Base-by-base conservation (phyloP, 176 grass and related monocot species). In the Avena atlantica region DNA sequence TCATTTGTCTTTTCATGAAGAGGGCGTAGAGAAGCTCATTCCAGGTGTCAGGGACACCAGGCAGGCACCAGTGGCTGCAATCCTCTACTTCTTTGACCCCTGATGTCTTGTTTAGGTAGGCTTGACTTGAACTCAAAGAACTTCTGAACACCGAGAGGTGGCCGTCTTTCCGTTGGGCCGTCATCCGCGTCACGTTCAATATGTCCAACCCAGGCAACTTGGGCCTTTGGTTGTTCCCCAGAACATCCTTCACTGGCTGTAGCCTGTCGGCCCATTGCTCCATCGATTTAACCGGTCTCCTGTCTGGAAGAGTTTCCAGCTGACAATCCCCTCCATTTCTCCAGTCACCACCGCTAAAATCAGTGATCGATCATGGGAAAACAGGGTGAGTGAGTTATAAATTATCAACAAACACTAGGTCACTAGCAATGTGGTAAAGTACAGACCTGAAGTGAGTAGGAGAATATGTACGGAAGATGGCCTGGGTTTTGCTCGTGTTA, bases 51-150 rank as follows among this genome's bases (percentile, higher is more conserved):
- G 64, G 64, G 64, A 67, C 92, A 20, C 95, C 95, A 40, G 95
- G 95, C n/a, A 97, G 85, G 92, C 95, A 97, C 95, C 95, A 97
- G 59, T 97, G 95, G 83, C 95, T 97, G 91, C 95, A 97, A 37
- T 97, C 95, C 86, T 97, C 64, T 6, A 67, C 64, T 16, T 67
- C 27, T 67, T 34, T 67, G 27, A 16, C 1, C 27, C 34, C 27
- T 34, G 64, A 67, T 67, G 64, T 16, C 7, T 67, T 67, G 64
- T 67, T 67, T 2, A 67, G 25, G 3, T 31, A 67, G 64, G 95
- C 71, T 80, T 91, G 76, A 87, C 89, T 36, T 87, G 91, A 13
- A 84, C 86, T 87, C 58, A 83, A 80, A 27, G 67, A 12, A 51
- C 85, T 91, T 42, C 91, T 74, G 88, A 91, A 94, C 16, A 94